Evolutionary conservation across 495 filamentous ascomycete genomes (phyloP).

Genomic region (Filosporella fistucella): DNA sequence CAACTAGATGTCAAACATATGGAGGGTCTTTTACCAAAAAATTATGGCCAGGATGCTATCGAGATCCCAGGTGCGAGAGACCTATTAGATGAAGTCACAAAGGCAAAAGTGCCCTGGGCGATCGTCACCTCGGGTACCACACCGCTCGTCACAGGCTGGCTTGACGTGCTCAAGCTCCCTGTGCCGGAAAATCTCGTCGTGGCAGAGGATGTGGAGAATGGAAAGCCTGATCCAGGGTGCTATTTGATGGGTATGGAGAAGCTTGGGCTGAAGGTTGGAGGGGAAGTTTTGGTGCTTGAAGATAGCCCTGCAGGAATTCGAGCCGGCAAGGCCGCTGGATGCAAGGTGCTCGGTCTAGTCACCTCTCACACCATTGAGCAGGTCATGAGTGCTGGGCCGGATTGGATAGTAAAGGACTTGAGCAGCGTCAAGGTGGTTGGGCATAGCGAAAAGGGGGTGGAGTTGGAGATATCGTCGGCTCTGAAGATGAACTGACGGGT

Average conservation of each 20-base stretch:
- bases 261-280: constrained; percentile 60
- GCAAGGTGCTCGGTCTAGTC: constrained; percentile 79
- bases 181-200: constrained; percentile 67
- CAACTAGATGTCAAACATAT: constrained; percentile 67
- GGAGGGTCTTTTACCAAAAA: constrained; percentile 72
- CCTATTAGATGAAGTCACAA: constrained; percentile 38
- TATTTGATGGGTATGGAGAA: constrained; percentile 67
- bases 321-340: constrained; percentile 85
- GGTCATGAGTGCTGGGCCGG: constrained; percentile 67
- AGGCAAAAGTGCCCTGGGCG: constrained; percentile 64
- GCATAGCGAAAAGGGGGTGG: constrained; percentile 11
- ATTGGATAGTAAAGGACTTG: constrained; percentile 86
- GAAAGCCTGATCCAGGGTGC: constrained; percentile 87
- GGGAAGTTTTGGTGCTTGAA: constrained; percentile 74
- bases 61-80: constrained; percentile 47
- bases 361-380: constrained; percentile 77
- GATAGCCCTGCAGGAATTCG: constrained; percentile 90
- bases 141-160: constrained; percentile 82
- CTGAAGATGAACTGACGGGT: too few relatives aligned
- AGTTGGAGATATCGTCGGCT: constrained; percentile 20
- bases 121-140: constrained; percentile 89
- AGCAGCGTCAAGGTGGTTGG: constrained; percentile 53
- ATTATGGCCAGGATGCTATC: constrained; percentile 70
- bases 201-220: constrained; percentile 78
- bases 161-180: constrained; percentile 70